phyloP scores from a whole-genome alignment of 1,284 basidiomycete genomes.

The Moniliophthora roreri region DNA sequence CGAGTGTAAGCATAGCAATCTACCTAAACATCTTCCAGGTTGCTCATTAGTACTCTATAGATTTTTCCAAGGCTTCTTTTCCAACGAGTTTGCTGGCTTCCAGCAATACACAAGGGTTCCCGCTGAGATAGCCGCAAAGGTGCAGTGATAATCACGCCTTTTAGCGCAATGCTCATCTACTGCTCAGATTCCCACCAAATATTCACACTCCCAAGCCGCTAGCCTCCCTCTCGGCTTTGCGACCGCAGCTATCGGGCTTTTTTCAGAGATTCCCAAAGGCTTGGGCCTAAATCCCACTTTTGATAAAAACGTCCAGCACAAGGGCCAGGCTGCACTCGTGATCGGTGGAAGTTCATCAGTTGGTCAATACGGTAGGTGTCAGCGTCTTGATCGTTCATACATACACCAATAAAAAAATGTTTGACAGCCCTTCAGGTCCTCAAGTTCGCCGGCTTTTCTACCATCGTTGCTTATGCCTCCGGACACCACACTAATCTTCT shows the following conservation, averaged over 20 bases:
- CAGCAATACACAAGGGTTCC: conserved; percentile 48
- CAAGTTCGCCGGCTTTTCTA: conserved; percentile 28
- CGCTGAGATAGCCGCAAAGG: conserved; percentile 42
- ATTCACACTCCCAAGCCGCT: conserved; percentile 11
- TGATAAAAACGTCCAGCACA: not conserved
- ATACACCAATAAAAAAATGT: not conserved
- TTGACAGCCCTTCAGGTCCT: not conserved
- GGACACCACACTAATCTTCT: conserved; percentile 31
- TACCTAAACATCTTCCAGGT: not conserved
- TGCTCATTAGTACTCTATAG: not conserved
- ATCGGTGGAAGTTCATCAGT: conserved; percentile 8
- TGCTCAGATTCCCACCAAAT: conserved; percentile 3
- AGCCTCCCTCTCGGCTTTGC: conserved; percentile 1
- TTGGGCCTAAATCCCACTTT: conserved; percentile 10
- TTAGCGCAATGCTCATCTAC: not conserved
- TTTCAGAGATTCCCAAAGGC: not conserved
- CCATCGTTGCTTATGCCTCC: conserved; percentile 40
- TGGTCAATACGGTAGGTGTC: conserved; percentile 10
- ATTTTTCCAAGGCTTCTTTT: conserved; percentile 39
- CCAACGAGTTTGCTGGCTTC: conserved; percentile 39
- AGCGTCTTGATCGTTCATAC: conserved; percentile 19
- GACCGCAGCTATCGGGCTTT: conserved; percentile 3
- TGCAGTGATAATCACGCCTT: too few relatives aligned
- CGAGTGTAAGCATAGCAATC: conserved; percentile 41
- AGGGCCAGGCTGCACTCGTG: conserved; percentile 4